Conservation (phyloP, 257 asterid genomes). For the Datura wrightii region DNA sequence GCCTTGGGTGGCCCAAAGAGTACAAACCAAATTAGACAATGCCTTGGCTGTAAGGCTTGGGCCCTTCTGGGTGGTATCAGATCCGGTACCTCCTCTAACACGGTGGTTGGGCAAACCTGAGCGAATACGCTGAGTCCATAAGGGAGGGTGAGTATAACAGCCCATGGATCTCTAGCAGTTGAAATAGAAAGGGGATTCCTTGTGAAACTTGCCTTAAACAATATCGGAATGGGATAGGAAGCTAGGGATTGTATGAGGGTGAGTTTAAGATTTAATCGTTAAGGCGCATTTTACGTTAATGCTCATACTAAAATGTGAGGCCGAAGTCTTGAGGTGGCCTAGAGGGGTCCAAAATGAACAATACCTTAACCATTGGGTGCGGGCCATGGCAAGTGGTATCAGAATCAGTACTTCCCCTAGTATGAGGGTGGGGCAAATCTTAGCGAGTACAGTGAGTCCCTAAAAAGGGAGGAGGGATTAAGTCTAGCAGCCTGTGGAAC, state of each 20-base stretch:
- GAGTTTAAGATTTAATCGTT: neutral
- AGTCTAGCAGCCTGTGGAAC: neutral
- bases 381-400: neutral
- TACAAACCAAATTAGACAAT: neutral
- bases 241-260: neutral
- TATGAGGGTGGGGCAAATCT: neutral
- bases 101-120: neutral
- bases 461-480: neutral
- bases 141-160: neutral
- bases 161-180: neutral
- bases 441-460: neutral
- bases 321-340: neutral
- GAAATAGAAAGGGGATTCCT: neutral
- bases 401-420: neutral
- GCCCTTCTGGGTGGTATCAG: neutral
- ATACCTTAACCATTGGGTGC: neutral
- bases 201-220: neutral
- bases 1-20: slow-evolving; percentile 11
- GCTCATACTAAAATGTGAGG: neutral
- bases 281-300: neutral
- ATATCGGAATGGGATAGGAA: neutral
- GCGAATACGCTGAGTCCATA: neutral
- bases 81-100: neutral
- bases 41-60: neutral
- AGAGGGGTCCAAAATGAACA: neutral